These are phyloP conservation scores for Amanita pseudoporphyria DNA, from an alignment of 768 basidiomycete genomes.

Conservation along the genomic window DNA sequence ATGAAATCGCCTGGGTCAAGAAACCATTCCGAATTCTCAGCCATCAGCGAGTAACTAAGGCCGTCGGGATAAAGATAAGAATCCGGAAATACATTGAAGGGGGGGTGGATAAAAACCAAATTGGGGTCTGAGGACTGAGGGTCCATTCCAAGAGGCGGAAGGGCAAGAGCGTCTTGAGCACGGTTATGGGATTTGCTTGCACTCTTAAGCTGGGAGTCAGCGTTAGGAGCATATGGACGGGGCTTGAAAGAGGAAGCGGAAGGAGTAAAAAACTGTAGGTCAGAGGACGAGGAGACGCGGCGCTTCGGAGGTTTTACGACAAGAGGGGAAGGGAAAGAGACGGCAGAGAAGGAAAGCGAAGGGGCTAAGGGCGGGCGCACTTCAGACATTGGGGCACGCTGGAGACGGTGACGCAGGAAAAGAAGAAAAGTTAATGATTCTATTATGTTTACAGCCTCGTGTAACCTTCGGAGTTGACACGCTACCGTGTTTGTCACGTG, in stretches of 20 bases:
- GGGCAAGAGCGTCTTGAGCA: conserved; percentile 30
- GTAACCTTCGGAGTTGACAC: conserved; percentile 27
- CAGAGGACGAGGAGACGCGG: conserved; percentile 33
- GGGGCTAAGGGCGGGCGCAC: conserved; percentile 17
- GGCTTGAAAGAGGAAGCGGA: conserved; percentile 59
- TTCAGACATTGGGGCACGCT: conserved; percentile 7
- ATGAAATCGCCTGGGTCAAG: conserved; percentile 60
- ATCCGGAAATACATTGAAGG: conserved; percentile 59
- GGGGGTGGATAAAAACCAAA: conserved; percentile 65
- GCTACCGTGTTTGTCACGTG: conserved; percentile 32
- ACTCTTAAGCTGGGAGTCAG: conserved; percentile 16
- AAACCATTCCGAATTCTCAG: conserved; percentile 77
- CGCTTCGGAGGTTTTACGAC: conserved; percentile 34
- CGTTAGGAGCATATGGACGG: conserved; percentile 45
- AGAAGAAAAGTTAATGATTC: conserved; percentile 11
- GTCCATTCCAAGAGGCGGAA: conserved; percentile 51
- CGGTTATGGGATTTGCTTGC: conserved; percentile 22
- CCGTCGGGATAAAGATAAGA: conserved; percentile 54
- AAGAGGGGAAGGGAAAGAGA: conserved; percentile 18
- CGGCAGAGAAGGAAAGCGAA: conserved; percentile 15
- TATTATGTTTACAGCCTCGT: conserved; percentile 24
- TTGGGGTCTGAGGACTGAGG: conserved; percentile 57
- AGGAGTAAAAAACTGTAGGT: conserved; percentile 52
- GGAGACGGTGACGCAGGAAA: conserved; percentile 13
- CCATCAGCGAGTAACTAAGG: conserved; percentile 60